Conservation (phyloP, 177 flowering plant species). For the Vitis hybrid region DNA sequence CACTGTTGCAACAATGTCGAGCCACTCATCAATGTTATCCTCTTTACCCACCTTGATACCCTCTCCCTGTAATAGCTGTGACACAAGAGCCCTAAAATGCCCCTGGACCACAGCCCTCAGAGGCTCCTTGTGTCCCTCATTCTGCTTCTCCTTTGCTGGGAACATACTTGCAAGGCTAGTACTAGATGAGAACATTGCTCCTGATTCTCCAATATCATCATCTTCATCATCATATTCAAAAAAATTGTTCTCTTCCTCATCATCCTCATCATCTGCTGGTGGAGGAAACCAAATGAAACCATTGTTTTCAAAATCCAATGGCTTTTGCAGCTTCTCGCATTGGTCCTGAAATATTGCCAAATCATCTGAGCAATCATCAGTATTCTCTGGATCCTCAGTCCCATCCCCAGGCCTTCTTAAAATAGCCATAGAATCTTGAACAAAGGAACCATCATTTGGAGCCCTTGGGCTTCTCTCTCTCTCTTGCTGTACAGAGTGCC, state of each 20-base stretch:
- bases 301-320: slow-evolving; percentile 85
- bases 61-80: slow-evolving; percentile 81
- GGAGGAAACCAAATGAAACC: slow-evolving; percentile 92
- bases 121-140: slow-evolving; percentile 58
- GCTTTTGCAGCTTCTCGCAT: slow-evolving; percentile 32
- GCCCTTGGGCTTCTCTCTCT: slow-evolving; percentile 39
- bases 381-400: slow-evolving; percentile 37
- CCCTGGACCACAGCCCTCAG: slow-evolving; percentile 68
- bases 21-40: slow-evolving; percentile 57
- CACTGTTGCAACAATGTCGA: slow-evolving; percentile 62
- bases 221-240: slow-evolving; percentile 87
- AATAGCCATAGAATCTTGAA: slow-evolving; percentile 45
- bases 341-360: slow-evolving; percentile 30
- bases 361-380: slow-evolving; percentile 43
- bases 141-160: slow-evolving; percentile 50
- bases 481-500: slow-evolving; percentile 44
- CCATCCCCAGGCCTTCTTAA: slow-evolving; percentile 43
- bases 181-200: slow-evolving; percentile 50
- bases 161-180: slow-evolving; percentile 41
- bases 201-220: slow-evolving; percentile 68
- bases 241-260: slow-evolving; percentile 60
- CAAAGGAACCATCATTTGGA: slow-evolving; percentile 30
- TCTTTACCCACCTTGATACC: slow-evolving; percentile 45
- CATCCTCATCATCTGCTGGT: slow-evolving; percentile 71
- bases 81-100: slow-evolving; percentile 95